A percentile compares a stretch with the other conserved stretches of the same genome.
Conservation (phyloP, 2,329 filamentous ascomycete genomes). For the Cephalotrichum gorgonifer region DNA sequence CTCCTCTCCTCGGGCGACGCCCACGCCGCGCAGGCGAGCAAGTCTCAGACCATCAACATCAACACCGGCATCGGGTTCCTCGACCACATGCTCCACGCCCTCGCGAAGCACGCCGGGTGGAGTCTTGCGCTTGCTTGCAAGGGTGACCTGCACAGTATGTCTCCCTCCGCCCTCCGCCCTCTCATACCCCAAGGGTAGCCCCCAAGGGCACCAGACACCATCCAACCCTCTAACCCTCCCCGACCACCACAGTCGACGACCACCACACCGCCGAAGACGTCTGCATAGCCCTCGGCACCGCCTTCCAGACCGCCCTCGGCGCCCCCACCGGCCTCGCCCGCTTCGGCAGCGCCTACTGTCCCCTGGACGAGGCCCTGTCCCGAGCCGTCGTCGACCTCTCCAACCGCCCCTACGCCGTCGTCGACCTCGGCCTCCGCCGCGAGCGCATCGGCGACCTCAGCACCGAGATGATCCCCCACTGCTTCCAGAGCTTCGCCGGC, state of each 20-base stretch:
- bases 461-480: conserved; percentile 96
- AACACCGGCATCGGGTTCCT: conserved; percentile 95
- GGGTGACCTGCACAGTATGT: conserved; percentile 81
- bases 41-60: conserved; percentile 75
- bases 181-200: neutral
- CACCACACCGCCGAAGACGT: conserved; percentile 97
- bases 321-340: conserved; percentile 72
- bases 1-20: conserved; percentile 33
- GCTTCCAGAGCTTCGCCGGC: conserved; percentile 87
- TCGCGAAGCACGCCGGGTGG: conserved; percentile 95
- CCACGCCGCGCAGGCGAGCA: conserved; percentile 77
- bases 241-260: conserved; percentile 66
- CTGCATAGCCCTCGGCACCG: conserved; percentile 78
- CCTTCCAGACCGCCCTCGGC: conserved; percentile 73
- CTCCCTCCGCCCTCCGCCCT: conserved; percentile 1
- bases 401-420: conserved; percentile 77
- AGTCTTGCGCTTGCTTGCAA: conserved; percentile 72
- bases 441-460: conserved; percentile 92
- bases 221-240: conserved; percentile 4
- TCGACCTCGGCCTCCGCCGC: conserved; percentile 64
- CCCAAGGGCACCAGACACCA: no score
- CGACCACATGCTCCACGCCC: conserved; percentile 96
- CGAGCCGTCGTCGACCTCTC: conserved; percentile 91
- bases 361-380: conserved; percentile 89
- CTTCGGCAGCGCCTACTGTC: conserved; percentile 86